Conservation (phyloP, 345 rosid genomes). For the Hypericum androsaemum region DNA sequence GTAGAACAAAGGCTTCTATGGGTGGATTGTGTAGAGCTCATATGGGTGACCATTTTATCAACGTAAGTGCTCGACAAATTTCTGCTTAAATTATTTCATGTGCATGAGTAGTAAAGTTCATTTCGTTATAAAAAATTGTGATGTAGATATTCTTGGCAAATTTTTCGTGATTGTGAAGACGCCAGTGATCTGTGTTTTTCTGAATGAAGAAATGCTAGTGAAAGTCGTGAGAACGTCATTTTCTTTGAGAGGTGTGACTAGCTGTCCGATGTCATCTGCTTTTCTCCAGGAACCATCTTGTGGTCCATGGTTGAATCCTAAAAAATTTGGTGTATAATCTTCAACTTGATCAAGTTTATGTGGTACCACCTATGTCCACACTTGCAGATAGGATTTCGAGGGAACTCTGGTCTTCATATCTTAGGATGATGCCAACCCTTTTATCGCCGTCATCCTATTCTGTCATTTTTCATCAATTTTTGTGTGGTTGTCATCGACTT, state of each 20-base stretch:
- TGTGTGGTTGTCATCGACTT: not conserved
- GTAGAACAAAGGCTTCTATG: constrained; percentile 92
- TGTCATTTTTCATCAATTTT: constrained; percentile 3
- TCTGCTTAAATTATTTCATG: not conserved
- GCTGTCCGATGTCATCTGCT: no score
- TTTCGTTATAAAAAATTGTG: no score
- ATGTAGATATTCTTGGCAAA: no score
- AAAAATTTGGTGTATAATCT: constrained; percentile 1
- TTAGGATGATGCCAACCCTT: constrained; percentile 4
- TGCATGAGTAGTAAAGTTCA: no score
- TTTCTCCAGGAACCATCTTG: not conserved
- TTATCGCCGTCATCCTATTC: constrained; percentile 4
- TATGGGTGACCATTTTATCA: constrained; percentile 97
- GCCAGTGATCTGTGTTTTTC: no score
- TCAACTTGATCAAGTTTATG: constrained; percentile 1
- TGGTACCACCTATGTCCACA: not conserved
- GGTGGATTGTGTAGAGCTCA: constrained; percentile 93
- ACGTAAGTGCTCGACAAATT: constrained; percentile 44
- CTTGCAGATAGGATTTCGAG: constrained; percentile 10
- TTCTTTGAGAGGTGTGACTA: not conserved
- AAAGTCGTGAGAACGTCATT: not conserved
- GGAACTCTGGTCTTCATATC: constrained; percentile 9
- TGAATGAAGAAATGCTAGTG: not conserved
- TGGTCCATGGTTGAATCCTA: constrained; percentile 3
- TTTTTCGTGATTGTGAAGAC: no score